phyloP scores from a whole-genome alignment of 2,329 filamentous ascomycete species.

The Phialophora expanda region DNA sequence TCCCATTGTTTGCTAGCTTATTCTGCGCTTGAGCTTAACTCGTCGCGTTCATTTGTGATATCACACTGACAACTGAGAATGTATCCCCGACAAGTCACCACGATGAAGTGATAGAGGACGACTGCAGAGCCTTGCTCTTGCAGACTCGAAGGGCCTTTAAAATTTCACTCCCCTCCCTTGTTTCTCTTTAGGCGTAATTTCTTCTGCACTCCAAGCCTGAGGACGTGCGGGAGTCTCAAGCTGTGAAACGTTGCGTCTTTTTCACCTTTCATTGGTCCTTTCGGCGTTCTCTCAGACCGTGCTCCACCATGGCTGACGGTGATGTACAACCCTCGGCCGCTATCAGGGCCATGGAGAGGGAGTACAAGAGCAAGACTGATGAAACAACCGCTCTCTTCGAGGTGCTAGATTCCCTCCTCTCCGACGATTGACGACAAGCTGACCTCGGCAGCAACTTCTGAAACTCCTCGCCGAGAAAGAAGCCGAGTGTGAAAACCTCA shows the following conservation, averaged over 20 bases:
- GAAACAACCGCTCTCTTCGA: conserved; percentile 26
- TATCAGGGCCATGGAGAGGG: conserved; percentile 22
- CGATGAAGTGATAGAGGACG: neutral
- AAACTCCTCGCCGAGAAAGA: conserved; percentile 22
- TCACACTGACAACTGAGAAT: neutral
- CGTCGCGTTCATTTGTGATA: neutral
- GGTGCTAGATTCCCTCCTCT: conserved; percentile 6
- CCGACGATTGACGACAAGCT: neutral
- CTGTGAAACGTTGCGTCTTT: neutral
- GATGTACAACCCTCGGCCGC: conserved; percentile 5
- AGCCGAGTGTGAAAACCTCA: conserved; percentile 24
- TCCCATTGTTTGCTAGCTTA: neutral
- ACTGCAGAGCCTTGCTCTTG: neutral
- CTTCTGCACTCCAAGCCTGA: neutral
- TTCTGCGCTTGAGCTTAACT: neutral
- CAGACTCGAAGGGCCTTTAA: neutral
- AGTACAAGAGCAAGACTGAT: conserved; percentile 21
- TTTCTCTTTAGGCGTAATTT: neutral
- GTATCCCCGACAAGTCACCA: neutral
- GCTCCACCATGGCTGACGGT: conserved; percentile 19
- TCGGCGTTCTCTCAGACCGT: neutral
- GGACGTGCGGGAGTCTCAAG: neutral
- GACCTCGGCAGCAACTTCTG: conserved; percentile 25
- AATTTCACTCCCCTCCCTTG: neutral
- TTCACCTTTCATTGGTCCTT: neutral